Base-by-base conservation (phyloP, 495 filamentous ascomycete genomes). In the Penicillium desertorum region DNA sequence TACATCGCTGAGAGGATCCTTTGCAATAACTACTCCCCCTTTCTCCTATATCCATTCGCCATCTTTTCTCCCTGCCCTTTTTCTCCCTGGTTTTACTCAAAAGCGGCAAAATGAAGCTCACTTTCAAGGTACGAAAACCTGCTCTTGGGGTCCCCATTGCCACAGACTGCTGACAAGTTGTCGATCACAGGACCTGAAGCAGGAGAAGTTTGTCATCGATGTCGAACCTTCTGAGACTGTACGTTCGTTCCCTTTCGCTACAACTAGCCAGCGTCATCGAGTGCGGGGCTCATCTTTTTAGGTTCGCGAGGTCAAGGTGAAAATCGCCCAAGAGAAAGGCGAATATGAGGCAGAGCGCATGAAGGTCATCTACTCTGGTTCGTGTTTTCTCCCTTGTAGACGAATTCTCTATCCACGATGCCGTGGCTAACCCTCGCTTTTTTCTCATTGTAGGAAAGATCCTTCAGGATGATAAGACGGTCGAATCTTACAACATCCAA, bases 321-420 rank as follows among this genome's bases (percentile, higher is more conserved):
- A 92, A 78, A 92, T 98, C 57, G 79, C 83, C 42, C 79, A 83
- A 54, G 90, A 95, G 73, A 95, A 95, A 70, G 90, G 91, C 19
- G 59, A 62, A 69, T 97, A 92, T 88, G 92, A 96, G 43, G 80
- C 88, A 25, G 84, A 90, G 64, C 79, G 82, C 54, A 87, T 93
- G 75, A 97, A 97, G 78, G 85, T 98, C 64, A 98, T 98, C 74
- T 98, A 97, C 70, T 96, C 93, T 43, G 94, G 92, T 96, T 61
- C 27, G 60, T 65, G 19, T 57, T 42, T 29, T 7, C 30, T 23
- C 41, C 27, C 27, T 45, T 20, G 32, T 22, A 17, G 14, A 29
- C 4, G 20, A 43, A 14, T 39, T 29, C 19, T 43, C 29, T 45
- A 10, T 54, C 34, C 37, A 41, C 45, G 46, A 29, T 11, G 30